Base-by-base conservation (phyloP, 768 basidiomycete species). In the Lactarius hatsudake region DNA sequence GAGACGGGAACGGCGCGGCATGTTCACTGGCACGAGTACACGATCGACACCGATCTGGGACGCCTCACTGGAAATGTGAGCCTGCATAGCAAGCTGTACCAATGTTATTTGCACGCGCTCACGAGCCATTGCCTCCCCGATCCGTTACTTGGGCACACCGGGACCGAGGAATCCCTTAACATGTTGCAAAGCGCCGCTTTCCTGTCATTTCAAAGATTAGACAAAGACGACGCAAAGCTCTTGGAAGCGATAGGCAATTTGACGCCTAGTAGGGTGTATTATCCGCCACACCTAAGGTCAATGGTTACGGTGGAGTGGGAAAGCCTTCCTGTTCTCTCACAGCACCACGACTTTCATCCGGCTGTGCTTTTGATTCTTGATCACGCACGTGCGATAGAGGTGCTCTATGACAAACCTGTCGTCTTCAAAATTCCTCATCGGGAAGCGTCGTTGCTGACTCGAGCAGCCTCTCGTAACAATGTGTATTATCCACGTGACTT, bases 51-150 rank as follows among this genome's bases (percentile, higher is more conserved):
- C 10, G 72, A 74, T n/a, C 62, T 80, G 8, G 75, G 78, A 0
- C 71, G 72, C 40, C 70, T 80, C 42, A 63, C 64, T 4, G 73
- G 76, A 3, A 75, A 74, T 9, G 71, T 40, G 6, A 75, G 70
- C 42, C 61, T 79, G 40, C 68, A 67, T 1, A 76, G 73, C 63
- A 72, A 71, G 43, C 73, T 83, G 5, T 81, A 76, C 63, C 75
- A 75, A 53, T 74, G 78, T 4, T 81, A 81, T 61, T 74, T 85
- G n/a, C 84, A 85, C 57, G 80, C 81, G 23, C 60, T 82, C 3
- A 83, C 78, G 4, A 79, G 79, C n/a, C 76, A 79, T 53, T 77
- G 77, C 48, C 71, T 80, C 10, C 74, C 76, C 13, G 83, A 85
- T 72, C 80, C 81, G 2, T 74, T 85, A 23, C 81, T 79, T 0